These are phyloP conservation scores for Pilatotrama ljubarskyi DNA, from an alignment of 768 basidiomycete genomes.

Conservation along the genomic window DNA sequence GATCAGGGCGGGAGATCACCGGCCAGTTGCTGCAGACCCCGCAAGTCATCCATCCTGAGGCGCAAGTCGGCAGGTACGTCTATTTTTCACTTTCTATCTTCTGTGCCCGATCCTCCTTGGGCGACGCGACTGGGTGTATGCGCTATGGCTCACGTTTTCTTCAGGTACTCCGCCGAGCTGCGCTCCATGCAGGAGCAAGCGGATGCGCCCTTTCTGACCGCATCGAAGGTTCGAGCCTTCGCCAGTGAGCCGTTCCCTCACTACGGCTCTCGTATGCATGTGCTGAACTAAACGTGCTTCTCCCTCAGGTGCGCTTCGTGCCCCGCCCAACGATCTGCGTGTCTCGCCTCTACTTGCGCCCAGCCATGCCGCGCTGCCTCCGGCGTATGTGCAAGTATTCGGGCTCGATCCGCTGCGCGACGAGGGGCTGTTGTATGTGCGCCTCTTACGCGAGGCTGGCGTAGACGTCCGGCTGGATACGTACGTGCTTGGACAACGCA, in stretches of 20 bases:
- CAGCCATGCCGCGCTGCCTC: conserved; percentile 15
- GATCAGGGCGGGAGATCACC: conserved; percentile 16
- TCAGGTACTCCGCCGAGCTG: conserved; percentile 1
- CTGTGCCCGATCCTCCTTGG: neutral
- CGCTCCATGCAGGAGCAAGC: conserved; percentile 4
- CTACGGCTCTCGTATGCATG: neutral
- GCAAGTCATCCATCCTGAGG: conserved; percentile 22
- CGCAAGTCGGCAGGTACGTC: conserved; percentile 21
- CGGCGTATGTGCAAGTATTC: conserved; percentile 16
- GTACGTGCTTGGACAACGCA: conserved; percentile 5
- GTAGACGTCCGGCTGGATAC: conserved; percentile 8
- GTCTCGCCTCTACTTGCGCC: conserved; percentile 11
- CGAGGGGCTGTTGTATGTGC: conserved; percentile 21
- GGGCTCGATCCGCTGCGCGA: conserved; percentile 26
- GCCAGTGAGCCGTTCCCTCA: neutral
- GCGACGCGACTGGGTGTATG: neutral
- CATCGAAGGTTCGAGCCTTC: conserved; percentile 6
- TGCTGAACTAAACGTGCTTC: neutral
- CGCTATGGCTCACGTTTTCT: neutral
- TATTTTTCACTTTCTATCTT: neutral
- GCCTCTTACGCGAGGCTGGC: conserved; percentile 18
- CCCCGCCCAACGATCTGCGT: conserved; percentile 2
- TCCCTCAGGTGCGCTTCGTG: neutral
- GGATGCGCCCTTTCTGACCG: conserved; percentile 10
- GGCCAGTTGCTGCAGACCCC: conserved; percentile 30